Conservation (phyloP, 1,284 basidiomycete genomes). For the Hemileia vastatrix region DNA sequence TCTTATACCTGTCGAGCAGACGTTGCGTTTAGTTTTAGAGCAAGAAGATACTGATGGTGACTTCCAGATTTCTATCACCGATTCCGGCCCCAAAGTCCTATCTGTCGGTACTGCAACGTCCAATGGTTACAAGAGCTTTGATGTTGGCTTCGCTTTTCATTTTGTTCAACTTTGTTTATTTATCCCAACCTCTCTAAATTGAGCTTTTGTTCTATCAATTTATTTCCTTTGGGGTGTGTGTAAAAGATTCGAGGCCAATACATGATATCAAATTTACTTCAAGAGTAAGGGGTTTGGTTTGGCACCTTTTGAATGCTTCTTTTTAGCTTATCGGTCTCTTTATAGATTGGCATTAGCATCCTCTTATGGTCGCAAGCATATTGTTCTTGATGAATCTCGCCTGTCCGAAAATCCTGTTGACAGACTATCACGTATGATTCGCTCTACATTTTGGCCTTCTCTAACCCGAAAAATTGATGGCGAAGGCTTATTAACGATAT, state of each 20-base stretch:
- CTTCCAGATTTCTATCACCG: conserved; percentile 83
- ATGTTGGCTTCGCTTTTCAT: conserved; percentile 54
- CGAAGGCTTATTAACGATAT: conserved; percentile 90
- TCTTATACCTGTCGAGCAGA: conserved; percentile 97
- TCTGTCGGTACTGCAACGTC: conserved; percentile 89
- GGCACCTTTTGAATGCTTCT: background rate
- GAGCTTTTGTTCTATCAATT: background rate
- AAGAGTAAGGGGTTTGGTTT: conserved; percentile 52
- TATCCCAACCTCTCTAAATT: background rate
- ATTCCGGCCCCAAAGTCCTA: conserved; percentile 93
- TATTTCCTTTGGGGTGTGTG: background rate
- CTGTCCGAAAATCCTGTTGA: conserved; percentile 96
- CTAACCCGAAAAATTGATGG: conserved; percentile 93
- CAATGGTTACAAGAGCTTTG: conserved; percentile 94
- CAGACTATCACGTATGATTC: conserved; percentile 94
- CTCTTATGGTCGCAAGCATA: conserved; percentile 86
- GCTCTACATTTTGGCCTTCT: conserved; percentile 95
- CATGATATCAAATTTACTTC: conserved; percentile 97
- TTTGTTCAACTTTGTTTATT: background rate
- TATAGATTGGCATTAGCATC: conserved; percentile 72
- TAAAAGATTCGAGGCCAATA: conserved; percentile 65
- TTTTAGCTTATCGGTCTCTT: background rate
- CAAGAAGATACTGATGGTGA: conserved; percentile 98
- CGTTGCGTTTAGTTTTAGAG: conserved; percentile 86
- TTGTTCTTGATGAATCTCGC: conserved; percentile 93